Base-by-base conservation (phyloP, 2,329 filamentous ascomycete species). In the Celoporthe dispersa region DNA sequence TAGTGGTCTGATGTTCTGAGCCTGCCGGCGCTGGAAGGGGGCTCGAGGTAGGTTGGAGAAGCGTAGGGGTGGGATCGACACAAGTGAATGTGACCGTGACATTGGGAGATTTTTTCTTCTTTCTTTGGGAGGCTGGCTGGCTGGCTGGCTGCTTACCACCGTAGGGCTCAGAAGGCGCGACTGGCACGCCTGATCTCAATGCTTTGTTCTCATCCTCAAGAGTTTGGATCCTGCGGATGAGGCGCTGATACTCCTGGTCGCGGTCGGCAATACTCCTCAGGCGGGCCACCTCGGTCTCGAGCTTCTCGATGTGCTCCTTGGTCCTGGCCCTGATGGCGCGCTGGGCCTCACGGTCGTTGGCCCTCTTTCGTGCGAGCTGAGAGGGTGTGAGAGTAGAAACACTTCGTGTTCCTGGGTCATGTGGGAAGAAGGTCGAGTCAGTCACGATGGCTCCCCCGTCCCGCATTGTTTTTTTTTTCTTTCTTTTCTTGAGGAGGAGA, bases 261-360 rank as follows among this genome's bases (percentile, higher is more conserved):
- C 83, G 81, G 76, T 78, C 81, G 64, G 85, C 81, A 69, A 80
- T 80, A 77, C 81, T 83, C 72, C 85, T 84, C 73, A 97, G 86
- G 73, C 95, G 92, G 68, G 90, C 87, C 71, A 97, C 91, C 75
- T 92, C 89, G 73, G 85, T 85, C 81, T 97, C 92, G 65, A 97
- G 84, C 31, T 84, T 84, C 77, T 96, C 93, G 76, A 97, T 97
- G 79, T 94, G 92, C 77, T 92, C 89, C 82, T 94, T 95, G 53
- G 94, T 97, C 75, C 94, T 88, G 79, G 94, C 92, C 64, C 94
- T 87, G 73, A 97, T 97, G 57, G 92, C 93, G 64, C 94, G 88
- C 81, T 97, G 94, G 57, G 94, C 94, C 80, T 97, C 93, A 72
- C 94, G 89, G 79, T 97, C 94, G 82, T 97, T 97, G 76, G 93